A percentile compares a stretch with the other conserved stretches of the same genome.
Conservation (phyloP, 2,329 filamentous ascomycete species). For the Leptoxyphium fumago region DNA sequence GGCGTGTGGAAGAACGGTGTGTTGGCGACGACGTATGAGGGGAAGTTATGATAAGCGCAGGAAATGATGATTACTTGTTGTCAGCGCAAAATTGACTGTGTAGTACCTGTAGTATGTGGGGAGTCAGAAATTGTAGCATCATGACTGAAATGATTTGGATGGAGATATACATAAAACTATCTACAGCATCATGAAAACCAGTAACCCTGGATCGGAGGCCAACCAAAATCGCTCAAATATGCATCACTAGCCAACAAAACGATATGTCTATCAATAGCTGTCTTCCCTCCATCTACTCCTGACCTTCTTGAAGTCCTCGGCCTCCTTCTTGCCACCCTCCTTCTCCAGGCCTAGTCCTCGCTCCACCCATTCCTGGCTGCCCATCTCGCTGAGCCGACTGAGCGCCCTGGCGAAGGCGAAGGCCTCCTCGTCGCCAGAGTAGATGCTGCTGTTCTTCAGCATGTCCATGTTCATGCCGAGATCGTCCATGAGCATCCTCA, state of each 20-base stretch:
- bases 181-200: too few species aligned
- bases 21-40: slow-evolving; percentile 15
- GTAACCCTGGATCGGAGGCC: too few species aligned
- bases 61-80: too few species aligned
- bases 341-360: slow-evolving; percentile 51
- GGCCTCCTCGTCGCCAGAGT: slow-evolving; percentile 86
- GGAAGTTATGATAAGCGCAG: slow-evolving; percentile 5
- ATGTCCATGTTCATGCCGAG: slow-evolving; percentile 70
- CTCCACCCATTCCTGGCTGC: slow-evolving; percentile 88
- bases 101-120: too few species aligned
- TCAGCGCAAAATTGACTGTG: too few species aligned
- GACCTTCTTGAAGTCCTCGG: slow-evolving; percentile 50
- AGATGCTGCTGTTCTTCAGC: slow-evolving; percentile 73
- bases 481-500: slow-evolving; percentile 76
- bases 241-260: too few species aligned
- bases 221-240: too few species aligned
- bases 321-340: slow-evolving; percentile 49
- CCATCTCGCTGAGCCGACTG: slow-evolving; percentile 79
- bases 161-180: too few species aligned
- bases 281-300: slow-evolving; percentile 55
- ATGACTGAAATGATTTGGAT: too few species aligned
- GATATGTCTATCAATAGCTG: slow-evolving; percentile 17
- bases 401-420: slow-evolving; percentile 90
- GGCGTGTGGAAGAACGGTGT: slow-evolving; percentile 29
- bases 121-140: too few species aligned